Evolutionary conservation across 23 red algal genomes (phyloP).

Genomic region (Cyanidium caldarium): DNA sequence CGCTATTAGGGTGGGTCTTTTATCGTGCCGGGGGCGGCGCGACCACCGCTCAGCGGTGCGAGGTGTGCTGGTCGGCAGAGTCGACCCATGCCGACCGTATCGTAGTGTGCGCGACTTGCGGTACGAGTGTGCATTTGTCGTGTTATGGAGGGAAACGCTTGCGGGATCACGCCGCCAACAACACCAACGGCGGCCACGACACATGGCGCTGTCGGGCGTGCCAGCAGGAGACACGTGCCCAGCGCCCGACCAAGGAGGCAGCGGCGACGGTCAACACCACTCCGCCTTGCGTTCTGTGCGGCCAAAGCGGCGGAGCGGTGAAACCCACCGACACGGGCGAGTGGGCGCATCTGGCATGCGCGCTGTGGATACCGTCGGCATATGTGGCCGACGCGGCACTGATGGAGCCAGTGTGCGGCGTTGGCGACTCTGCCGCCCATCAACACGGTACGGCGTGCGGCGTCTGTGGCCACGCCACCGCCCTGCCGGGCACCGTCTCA

Average conservation of each 20-base stretch:
- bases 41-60: no score
- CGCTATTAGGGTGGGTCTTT: no score
- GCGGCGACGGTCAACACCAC: not conserved
- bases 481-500: not conserved
- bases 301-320: not conserved
- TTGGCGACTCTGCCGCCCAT: not conserved
- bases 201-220: not conserved
- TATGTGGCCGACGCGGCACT: not conserved
- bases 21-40: no score
- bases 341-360: not conserved
- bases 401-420: not conserved
- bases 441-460: not conserved
- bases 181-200: not conserved
- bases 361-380: not conserved
- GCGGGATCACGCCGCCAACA: not conserved
- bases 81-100: not conserved
- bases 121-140: not conserved
- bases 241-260: not conserved
- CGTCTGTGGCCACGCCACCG: not conserved
- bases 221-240: not conserved
- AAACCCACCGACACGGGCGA: not conserved
- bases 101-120: not conserved
- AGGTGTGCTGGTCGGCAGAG: not conserved
- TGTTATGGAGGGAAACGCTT: slow-evolving; percentile 5
- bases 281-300: not conserved